Percentiles rank a stretch among this genome's conserved stretches.
Evolutionary conservation across 2,329 filamentous ascomycete genomes (phyloP).

Genomic region (Nemania serpens): DNA sequence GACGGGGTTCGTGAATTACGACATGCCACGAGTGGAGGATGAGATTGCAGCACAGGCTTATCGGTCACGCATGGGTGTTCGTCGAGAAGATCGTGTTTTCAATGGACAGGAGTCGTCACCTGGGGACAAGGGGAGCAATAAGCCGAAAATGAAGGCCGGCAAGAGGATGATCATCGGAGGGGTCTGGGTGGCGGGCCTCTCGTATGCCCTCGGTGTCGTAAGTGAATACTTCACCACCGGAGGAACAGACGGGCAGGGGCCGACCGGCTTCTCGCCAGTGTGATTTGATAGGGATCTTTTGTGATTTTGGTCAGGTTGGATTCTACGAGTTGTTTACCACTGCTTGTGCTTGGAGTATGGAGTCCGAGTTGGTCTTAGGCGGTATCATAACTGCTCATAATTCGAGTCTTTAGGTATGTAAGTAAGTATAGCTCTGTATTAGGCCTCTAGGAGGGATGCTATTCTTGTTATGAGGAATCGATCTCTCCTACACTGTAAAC

Average conservation of each 20-base stretch:
- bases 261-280: conserved; percentile 40
- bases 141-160: conserved; percentile 47
- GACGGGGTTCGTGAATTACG: conserved; percentile 68
- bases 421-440: not conserved
- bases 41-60: conserved; percentile 41
- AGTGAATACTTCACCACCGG: conserved; percentile 60
- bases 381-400: no score
- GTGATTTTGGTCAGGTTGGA: not conserved
- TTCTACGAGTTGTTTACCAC: not conserved
- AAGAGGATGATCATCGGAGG: conserved; percentile 60
- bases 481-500: conserved; percentile 10
- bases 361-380: not conserved
- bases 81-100: conserved; percentile 54
- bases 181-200: conserved; percentile 57
- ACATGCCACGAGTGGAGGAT: conserved; percentile 45
- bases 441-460: not conserved
- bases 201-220: conserved; percentile 64
- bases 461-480: not conserved
- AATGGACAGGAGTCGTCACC: conserved; percentile 45
- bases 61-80: conserved; percentile 50
- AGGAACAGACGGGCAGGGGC: conserved; percentile 48
- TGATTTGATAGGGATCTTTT: not conserved
- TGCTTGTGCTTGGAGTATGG: conserved; percentile 14
- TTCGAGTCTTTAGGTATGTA: not conserved
- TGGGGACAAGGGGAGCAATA: conserved; percentile 30